Percentiles rank a stretch among this genome's conserved stretches.
Evolutionary conservation across 2,329 filamentous ascomycete species (phyloP).

Genomic region (Aspergillus pseudoterreus): DNA sequence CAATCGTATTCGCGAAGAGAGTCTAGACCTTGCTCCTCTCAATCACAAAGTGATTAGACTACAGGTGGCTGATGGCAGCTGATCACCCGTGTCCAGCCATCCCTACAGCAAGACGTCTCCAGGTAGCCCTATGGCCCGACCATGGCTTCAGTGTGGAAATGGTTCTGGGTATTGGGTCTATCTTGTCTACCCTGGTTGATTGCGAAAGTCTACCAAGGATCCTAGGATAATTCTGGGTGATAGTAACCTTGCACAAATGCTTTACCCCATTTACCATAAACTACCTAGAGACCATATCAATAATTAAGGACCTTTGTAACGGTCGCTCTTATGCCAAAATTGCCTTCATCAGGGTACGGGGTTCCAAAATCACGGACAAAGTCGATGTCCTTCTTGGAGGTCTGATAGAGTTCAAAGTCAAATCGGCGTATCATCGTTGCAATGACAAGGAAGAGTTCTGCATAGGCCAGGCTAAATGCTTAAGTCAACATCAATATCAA

Average conservation of each 20-base stretch:
- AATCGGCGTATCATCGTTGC: conserved; percentile 5
- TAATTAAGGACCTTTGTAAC: background rate
- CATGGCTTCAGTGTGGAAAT: background rate
- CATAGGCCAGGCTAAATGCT: conserved; percentile 7
- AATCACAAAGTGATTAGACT: background rate
- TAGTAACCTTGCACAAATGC: too few species aligned
- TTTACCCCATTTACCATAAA: too few species aligned
- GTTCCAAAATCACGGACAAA: conserved; percentile 5
- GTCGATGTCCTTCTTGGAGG: conserved; percentile 3
- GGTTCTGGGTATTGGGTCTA: background rate
- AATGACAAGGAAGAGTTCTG: conserved; percentile 4
- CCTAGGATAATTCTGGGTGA: too few species aligned
- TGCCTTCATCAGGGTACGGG: conserved; percentile 6
- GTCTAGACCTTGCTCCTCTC: background rate
- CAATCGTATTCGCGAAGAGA: background rate
- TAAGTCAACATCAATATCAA: background rate
- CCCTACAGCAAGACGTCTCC: background rate
- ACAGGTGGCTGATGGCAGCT: background rate
- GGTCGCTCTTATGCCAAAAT: background rate
- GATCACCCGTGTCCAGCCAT: background rate
- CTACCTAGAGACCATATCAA: background rate
- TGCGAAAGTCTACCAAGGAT: too few species aligned
- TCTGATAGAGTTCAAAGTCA: conserved; percentile 5
- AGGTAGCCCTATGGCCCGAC: background rate
- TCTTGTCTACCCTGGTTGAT: too few species aligned